Percentiles rank a stretch among this genome's conserved stretches.
Conservation (phyloP, 306 rosid genomes). For the Glycine latifolia region DNA sequence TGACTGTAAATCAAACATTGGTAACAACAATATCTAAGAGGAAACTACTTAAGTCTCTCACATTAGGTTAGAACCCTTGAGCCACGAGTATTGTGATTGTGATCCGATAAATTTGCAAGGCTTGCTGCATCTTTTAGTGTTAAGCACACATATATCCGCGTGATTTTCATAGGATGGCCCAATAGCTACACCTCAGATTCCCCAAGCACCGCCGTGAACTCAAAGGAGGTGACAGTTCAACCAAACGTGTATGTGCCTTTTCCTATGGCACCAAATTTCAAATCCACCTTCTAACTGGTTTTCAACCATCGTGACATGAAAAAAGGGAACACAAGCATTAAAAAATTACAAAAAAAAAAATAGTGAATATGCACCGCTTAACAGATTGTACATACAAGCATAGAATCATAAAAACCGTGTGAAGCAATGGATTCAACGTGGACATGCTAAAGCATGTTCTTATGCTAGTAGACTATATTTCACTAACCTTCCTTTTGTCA, state of each 20-base stretch:
- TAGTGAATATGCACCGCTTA: constrained; percentile 19
- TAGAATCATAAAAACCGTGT: constrained; percentile 52
- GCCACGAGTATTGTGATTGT: neutral
- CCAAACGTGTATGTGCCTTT: constrained; percentile 30
- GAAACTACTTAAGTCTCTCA: too few species aligned
- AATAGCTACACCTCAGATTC: too few species aligned
- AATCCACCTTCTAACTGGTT: neutral
- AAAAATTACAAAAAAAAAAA: neutral
- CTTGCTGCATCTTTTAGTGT: neutral
- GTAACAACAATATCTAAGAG: neutral
- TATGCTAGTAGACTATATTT: neutral
- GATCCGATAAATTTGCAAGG: neutral
- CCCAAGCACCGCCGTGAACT: constrained; percentile 30
- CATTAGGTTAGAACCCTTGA: neutral
- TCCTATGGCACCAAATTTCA: neutral
- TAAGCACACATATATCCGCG: neutral
- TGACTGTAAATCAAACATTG: neutral
- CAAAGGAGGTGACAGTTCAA: constrained; percentile 44
- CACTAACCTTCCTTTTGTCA: neutral
- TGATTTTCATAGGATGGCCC: neutral
- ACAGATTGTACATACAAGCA: constrained; percentile 45
- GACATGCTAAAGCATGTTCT: neutral
- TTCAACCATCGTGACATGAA: constrained; percentile 19
- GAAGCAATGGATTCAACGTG: constrained; percentile 32
- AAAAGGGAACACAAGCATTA: constrained; percentile 7